Base-by-base conservation (phyloP, 176 grass and related monocot species). In the Miscanthus lutarioriparius region DNA sequence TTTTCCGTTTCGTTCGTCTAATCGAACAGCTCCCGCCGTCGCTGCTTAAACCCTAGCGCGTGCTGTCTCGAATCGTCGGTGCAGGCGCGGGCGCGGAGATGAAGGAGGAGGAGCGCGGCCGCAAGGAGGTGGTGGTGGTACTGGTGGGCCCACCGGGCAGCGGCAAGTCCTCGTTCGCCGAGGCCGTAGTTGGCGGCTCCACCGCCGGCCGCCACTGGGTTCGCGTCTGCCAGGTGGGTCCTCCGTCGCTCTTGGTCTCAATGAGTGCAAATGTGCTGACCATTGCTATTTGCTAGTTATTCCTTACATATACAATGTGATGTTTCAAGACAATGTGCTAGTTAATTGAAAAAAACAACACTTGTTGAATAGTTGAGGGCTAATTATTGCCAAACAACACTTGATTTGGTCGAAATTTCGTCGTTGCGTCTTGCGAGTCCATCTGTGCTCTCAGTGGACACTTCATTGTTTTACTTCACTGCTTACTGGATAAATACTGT, bases 91-190 rank as follows among this genome's bases (percentile, higher is more conserved):
- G 79, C 15, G 14, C 25, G 33, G 83, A 43, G 66, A 11, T 33
- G 6, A 61, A 85, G 78, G 66, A 44, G 53, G 80, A 65, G 66
- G 56, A 53, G 13, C 22, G 12, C 59, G 47, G 23, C 37, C 28
- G 59, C 7, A 87, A 90, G 68, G 61, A 61, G 75, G 62, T 92
- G 75, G 2, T 92, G 41, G 61, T 90, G 64, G 80, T 97, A 61
- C 80, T 97, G 23, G 80, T 97, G 16, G 95, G 92, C 1, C 71
- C 95, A 1, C 92, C 95, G 23, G 95, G 95, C 19, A 91, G 95
- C 80, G 95, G 92, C 78, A 97, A 97, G 90, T 89, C 92, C 65
- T 93, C 95, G n/a, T 97, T 97, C 75, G 93, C 92, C 30, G 88
- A 97, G 67, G 86, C 91, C 38, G 75, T 97, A 17, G 27, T 86